A percentile compares a stretch with the other conserved stretches of the same genome.
phyloP scores from a whole-genome alignment of 2,329 filamentous ascomycete genomes.

The Cladobotryum protrusum region DNA sequence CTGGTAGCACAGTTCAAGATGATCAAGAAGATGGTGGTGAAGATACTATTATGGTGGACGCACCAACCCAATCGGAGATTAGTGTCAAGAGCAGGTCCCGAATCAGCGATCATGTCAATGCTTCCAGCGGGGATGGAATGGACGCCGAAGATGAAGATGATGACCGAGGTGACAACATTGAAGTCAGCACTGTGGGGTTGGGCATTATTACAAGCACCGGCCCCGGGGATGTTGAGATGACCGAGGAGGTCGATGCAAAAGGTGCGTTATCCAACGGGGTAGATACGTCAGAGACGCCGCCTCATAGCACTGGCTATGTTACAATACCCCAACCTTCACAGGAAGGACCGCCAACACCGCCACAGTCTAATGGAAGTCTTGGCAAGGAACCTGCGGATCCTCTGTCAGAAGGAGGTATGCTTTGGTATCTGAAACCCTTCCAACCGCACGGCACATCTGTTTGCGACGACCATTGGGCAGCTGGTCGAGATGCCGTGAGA shows the following conservation, averaged over 20 bases:
- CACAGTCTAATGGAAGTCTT: conserved; percentile 56
- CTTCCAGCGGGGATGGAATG: conserved; percentile 27
- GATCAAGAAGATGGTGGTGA: conserved; percentile 34
- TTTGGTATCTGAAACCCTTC: conserved; percentile 83
- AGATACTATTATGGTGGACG: conserved; percentile 49
- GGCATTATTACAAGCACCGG: conserved; percentile 18
- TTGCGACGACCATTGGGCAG: conserved; percentile 58
- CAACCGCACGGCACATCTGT: conserved; percentile 75
- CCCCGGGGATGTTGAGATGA: conserved; percentile 13
- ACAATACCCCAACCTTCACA: conserved; percentile 22
- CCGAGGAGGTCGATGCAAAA: conserved; percentile 21
- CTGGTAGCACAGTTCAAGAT: conserved; percentile 30
- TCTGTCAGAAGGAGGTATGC: conserved; percentile 67
- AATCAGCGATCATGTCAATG: background rate
- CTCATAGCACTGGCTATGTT: conserved; percentile 43
- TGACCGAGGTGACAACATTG: conserved; percentile 36
- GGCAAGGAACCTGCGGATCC: conserved; percentile 44
- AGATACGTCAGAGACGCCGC: conserved; percentile 37
- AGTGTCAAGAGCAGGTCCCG: conserved; percentile 33
- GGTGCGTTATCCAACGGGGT: conserved; percentile 17
- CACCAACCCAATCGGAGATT: conserved; percentile 39
- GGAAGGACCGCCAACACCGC: conserved; percentile 57
- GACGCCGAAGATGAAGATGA: conserved; percentile 30
- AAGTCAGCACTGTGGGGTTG: conserved; percentile 39
- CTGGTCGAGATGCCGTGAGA: conserved; percentile 59